Conservation (phyloP, 129 eudicot genomes). For the Artemisia annua region DNA sequence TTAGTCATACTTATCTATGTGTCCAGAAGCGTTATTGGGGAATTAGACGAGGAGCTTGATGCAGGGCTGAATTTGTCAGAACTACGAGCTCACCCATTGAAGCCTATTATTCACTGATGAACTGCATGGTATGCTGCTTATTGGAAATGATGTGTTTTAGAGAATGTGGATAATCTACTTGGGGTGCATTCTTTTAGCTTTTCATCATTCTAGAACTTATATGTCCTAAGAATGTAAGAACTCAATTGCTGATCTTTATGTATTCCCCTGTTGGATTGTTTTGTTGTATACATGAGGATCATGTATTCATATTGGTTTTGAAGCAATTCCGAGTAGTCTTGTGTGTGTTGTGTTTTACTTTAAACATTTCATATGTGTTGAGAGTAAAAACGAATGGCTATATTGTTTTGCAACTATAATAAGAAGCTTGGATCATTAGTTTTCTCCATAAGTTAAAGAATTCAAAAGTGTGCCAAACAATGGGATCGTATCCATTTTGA, state of each 20-base stretch:
- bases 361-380: too few species aligned
- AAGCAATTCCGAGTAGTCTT: not conserved
- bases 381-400: too few species aligned
- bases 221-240: constrained; percentile 3
- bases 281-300: too few species aligned
- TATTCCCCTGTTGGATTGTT: not conserved
- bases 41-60: constrained; percentile 61
- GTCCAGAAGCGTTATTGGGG: constrained; percentile 88
- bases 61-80: constrained; percentile 68
- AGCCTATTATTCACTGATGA: constrained; percentile 84
- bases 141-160: not conserved
- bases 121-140: constrained; percentile 18
- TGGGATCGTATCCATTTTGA: too few species aligned
- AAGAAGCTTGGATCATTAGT: too few species aligned
- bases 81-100: constrained; percentile 88
- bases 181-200: not conserved
- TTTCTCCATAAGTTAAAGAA: too few species aligned
- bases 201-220: not conserved
- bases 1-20: not conserved
- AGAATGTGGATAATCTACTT: constrained; percentile 6
- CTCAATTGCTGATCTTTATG: constrained; percentile 7
- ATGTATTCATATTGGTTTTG: not conserved
- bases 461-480: too few species aligned
- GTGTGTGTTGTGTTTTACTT: too few species aligned
- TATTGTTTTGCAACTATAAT: too few species aligned